phyloP scores from a whole-genome alignment of 164 flowering plant genomes.

The Berberis thunbergii region DNA sequence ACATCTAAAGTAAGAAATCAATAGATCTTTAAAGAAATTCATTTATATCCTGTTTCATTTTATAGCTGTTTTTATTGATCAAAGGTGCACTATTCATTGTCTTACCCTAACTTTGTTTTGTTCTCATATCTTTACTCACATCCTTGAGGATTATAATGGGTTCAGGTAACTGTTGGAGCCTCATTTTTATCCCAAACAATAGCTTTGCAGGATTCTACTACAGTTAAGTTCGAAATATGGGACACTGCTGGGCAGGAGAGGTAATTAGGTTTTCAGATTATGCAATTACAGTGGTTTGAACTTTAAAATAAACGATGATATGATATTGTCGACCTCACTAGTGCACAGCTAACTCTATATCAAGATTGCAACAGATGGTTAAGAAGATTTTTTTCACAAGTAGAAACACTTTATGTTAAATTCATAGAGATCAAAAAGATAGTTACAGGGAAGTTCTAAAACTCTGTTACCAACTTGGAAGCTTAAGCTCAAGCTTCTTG shows the following conservation, averaged over 20 bases:
- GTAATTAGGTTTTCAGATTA: slow-evolving; percentile 21
- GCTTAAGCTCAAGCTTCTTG: no score
- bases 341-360: no score
- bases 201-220: slow-evolving; percentile 96
- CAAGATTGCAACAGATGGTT: no score
- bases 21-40: background rate
- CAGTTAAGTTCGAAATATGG: slow-evolving; percentile 99
- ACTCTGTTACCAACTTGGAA: no score
- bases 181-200: slow-evolving; percentile 95
- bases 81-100: background rate
- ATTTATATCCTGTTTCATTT: background rate
- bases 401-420: no score
- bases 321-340: no score
- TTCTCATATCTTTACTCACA: background rate
- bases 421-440: no score
- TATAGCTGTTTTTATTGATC: background rate
- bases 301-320: background rate
- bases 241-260: slow-evolving; percentile 99
- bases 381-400: no score
- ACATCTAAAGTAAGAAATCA: slow-evolving; percentile 80
- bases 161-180: slow-evolving; percentile 98
- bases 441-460: no score
- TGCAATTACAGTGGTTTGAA: background rate
- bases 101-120: background rate
- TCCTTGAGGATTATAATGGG: slow-evolving; percentile 3